Evolutionary conservation across 1,284 basidiomycete species (phyloP), one percentile per base, ranked within the genome.

Genomic region (Marasmius oreades): DNA sequence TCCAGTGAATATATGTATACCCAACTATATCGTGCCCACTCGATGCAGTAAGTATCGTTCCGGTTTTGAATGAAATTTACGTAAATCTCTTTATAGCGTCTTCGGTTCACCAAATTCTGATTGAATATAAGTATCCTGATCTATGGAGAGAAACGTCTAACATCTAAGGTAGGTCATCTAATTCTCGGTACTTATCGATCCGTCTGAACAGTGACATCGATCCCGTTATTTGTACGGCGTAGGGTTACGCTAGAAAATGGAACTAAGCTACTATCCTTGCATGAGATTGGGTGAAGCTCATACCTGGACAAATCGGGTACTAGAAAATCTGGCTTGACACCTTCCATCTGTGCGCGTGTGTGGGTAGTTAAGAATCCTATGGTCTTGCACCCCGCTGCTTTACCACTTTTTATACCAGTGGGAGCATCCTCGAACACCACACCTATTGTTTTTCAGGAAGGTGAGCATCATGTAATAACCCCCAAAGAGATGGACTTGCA

Each of bases 371-470:
- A 77, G 31, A 95, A 72, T 1, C 82, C 93, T 44, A 95, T 76
- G 0, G 92, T 91, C 63, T 80, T 88, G 66, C 87, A 85, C 12
- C 93, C 92, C 10, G 92, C 90, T 0, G 86, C 82, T 31, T 82
- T 76, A 8, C 92, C 92, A 55, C 89, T 86, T 44, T 73, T 76
- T 56, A 95, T 77, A 14, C 92, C 93, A 6, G 81, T 81, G 1
- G 92, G 93, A 1, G 93, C 91, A 73, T 95, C 93, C 69, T 95
- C 93, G 42, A 95, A 79, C 10, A 95, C 92, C 53, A 95, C 76
- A 62, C 85, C 86, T 89, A 51, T 43, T 59, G 46, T 42, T 45
- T 59, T 45, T 36, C 42, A 54, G 47, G 54, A 50, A 48, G 55
- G 24, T 36, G 46, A 34, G 36, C 28, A 5, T 31, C 5, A 10